These are phyloP conservation scores for Warburgia ugandensis DNA, from an alignment of 164 flowering plant genomes.

Conservation along the genomic window DNA sequence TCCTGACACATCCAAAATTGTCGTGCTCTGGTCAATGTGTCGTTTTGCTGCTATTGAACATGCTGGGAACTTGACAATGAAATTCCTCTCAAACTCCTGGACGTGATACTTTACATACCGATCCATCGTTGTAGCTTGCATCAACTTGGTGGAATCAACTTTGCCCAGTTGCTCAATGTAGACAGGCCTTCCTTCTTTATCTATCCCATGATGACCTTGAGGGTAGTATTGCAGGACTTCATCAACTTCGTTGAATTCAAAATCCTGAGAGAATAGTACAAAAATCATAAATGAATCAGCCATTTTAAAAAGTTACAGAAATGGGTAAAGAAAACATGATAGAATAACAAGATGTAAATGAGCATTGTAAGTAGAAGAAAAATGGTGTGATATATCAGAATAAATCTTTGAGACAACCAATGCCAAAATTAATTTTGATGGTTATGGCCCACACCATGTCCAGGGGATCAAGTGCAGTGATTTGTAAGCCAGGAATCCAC, in stretches of 20 bases:
- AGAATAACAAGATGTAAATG: too few relatives aligned
- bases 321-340: neutral
- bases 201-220: constrained; percentile 94
- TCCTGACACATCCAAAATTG: constrained; percentile 92
- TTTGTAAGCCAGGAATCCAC: too few relatives aligned
- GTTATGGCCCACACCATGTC: too few relatives aligned
- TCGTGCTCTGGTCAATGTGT: constrained; percentile 86
- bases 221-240: constrained; percentile 77
- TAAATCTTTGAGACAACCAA: too few relatives aligned
- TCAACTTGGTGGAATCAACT: constrained; percentile 69
- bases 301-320: neutral
- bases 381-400: too few relatives aligned
- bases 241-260: constrained; percentile 65
- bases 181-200: constrained; percentile 85
- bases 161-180: constrained; percentile 78
- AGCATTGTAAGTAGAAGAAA: too few relatives aligned
- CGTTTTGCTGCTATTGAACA: constrained; percentile 78
- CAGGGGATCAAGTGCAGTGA: too few relatives aligned
- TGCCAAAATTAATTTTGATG: too few relatives aligned
- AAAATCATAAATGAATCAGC: neutral
- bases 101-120: constrained; percentile 84
- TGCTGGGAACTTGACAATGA: constrained; percentile 71
- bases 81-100: constrained; percentile 83
- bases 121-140: constrained; percentile 83
- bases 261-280: constrained; percentile 41